Base-by-base conservation (phyloP, 2,329 filamentous ascomycete genomes). In the Cadophora sp. region DNA sequence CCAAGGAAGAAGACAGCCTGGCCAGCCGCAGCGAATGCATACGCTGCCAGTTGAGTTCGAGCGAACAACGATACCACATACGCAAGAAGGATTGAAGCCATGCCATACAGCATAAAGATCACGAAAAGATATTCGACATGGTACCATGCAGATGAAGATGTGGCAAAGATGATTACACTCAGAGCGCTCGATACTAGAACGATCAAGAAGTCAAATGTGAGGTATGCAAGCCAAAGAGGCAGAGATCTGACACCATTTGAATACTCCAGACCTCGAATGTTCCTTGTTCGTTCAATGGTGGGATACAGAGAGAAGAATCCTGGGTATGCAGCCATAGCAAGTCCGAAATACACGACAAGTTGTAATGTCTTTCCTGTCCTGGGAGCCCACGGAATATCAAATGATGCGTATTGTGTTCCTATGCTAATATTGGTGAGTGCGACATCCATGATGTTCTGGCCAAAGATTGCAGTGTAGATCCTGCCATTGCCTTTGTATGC, bases 251-350 rank as follows among this genome's bases (percentile, higher is more conserved):
- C 93, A 58, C 94, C 94, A 76, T 97, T 97, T 64, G 92, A 97
- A 80, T 97, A 97, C 79, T 97, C 91, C 34, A 97, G 83, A 19
- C 92, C 91, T 62, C 94, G 88, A 27, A 97, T 92, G 71, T 93
- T 91, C 61, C 89, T 84, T 12, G 93, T 83, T 29, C 93, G 86
- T 79, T 97, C 94, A 31, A 92, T 83, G n/a, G 93, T 97, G 0
- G 93, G 92, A 76, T 97, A 97, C 4, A 97, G 82, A 0, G 92
- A 88, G 74, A 97, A 97, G 82, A 97, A 94, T 16, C 91, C 93
- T 0, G 94, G 93, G 74, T 91, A 96, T 1, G 90, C 89, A 7
- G 87, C 85, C 79, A 97, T 89, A 0, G 91, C 92, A 9, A 97
- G 84, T 16, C 91, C 89, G 77, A 96, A 91, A 79, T 97, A 97